These are phyloP conservation scores for Cladosporium phlei DNA, from an alignment of 2,329 filamentous ascomycete genomes.

Conservation along the genomic window DNA sequence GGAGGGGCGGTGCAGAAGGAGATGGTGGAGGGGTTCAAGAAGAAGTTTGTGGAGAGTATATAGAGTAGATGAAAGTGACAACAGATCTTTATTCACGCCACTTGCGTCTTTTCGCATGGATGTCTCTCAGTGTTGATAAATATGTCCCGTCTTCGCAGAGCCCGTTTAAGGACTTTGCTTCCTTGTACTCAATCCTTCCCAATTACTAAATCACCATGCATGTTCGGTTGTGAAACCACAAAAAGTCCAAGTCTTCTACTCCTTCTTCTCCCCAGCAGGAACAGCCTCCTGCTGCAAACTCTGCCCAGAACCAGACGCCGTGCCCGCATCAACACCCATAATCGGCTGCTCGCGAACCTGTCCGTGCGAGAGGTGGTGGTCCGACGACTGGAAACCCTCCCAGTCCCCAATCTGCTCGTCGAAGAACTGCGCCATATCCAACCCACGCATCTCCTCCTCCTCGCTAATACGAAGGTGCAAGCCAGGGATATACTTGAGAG, in stretches of 20 bases:
- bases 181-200: no score
- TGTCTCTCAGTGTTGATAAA: no score
- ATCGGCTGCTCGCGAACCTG: constrained; percentile 12
- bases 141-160: no score
- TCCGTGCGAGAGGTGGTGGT: constrained; percentile 25
- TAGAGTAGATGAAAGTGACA: background rate
- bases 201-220: no score
- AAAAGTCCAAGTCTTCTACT: no score
- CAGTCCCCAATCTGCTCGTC: constrained; percentile 50
- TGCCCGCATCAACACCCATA: background rate
- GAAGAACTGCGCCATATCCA: constrained; percentile 53
- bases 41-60: background rate
- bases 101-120: no score
- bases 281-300: constrained; percentile 6
- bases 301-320: background rate
- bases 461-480: constrained; percentile 52
- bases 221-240: no score
- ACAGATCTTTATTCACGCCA: no score
- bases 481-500: constrained; percentile 52
- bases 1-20: constrained; percentile 3
- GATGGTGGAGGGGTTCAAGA: background rate
- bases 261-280: background rate
- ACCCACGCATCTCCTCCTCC: constrained; percentile 51
- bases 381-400: constrained; percentile 23
- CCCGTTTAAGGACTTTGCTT: no score